A percentile compares a stretch with the other conserved stretches of the same genome.
phyloP scores from a whole-genome alignment of 208 protist species.

The Histomonas meleagridis region DNA sequence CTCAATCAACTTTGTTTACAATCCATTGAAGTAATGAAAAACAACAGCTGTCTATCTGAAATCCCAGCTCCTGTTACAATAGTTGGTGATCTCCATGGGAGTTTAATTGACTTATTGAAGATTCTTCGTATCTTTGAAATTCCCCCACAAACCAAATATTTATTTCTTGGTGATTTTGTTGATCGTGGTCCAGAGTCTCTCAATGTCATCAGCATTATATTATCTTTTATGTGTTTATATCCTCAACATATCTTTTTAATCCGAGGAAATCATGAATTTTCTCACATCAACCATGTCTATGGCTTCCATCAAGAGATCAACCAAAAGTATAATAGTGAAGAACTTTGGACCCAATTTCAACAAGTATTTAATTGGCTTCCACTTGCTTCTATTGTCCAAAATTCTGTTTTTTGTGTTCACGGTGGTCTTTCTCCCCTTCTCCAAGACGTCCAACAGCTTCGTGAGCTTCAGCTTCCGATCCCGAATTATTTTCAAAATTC shows the following conservation, averaged over 20 bases:
- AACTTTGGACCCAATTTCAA: conserved; percentile 64
- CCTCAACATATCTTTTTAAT: not conserved
- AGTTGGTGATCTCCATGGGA: conserved; percentile 31
- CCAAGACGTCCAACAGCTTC: not conserved
- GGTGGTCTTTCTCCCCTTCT: conserved; percentile 62
- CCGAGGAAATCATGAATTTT: conserved; percentile 26
- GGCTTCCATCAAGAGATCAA: not conserved
- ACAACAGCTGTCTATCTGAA: not conserved
- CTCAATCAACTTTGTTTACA: too few species aligned
- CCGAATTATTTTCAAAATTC: not conserved
- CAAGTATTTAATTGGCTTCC: conserved; percentile 70
- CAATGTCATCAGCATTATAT: not conserved
- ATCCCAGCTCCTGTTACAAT: not conserved
- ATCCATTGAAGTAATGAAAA: not conserved
- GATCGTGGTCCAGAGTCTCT: not conserved
- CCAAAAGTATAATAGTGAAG: not conserved
- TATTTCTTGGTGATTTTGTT: conserved; percentile 32
- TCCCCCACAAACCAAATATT: not conserved
- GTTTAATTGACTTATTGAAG: not conserved
- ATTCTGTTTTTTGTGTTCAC: conserved; percentile 67
- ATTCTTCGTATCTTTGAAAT: not conserved
- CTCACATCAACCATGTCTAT: not conserved
- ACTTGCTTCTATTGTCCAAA: conserved; percentile 56
- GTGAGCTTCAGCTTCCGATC: not conserved
- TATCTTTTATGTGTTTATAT: not conserved